Evolutionary conservation across 768 basidiomycete species (phyloP).

Genomic region (Myochromella boudieri): DNA sequence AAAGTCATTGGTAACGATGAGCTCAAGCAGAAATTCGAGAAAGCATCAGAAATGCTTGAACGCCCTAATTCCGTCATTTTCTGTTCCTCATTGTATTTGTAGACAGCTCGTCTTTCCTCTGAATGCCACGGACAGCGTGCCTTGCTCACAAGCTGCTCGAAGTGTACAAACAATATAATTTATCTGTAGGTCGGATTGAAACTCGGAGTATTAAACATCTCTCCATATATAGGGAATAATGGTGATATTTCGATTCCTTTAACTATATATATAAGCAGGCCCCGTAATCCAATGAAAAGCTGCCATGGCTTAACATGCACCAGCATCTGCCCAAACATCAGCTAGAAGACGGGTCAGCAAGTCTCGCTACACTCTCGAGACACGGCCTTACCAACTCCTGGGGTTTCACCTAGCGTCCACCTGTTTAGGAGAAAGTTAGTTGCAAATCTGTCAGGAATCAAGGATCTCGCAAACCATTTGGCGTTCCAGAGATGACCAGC

Average conservation of each 20-base stretch:
- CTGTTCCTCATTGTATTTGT: conserved; percentile 83
- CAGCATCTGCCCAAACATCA: conserved; percentile 54
- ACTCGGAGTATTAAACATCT: too few species aligned
- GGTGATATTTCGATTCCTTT: too few species aligned
- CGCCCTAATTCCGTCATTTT: conserved; percentile 93
- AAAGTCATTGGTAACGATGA: conserved; percentile 97
- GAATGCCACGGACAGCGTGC: background rate
- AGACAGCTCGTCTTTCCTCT: conserved; percentile 12
- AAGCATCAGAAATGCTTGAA: conserved; percentile 89
- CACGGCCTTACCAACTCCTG: conserved; percentile 44
- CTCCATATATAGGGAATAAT: too few species aligned
- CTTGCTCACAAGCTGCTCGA: background rate
- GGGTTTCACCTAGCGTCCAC: conserved; percentile 60
- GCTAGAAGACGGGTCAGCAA: conserved; percentile 28
- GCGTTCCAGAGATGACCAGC: conserved; percentile 58
- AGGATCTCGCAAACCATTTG: conserved; percentile 37
- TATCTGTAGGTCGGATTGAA: too few species aligned
- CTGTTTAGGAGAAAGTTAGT: conserved; percentile 9
- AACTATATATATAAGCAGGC: too few species aligned
- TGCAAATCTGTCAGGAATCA: background rate
- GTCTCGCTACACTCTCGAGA: background rate
- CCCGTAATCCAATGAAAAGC: too few species aligned
- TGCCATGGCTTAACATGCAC: conserved; percentile 46
- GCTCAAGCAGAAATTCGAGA: conserved; percentile 91
- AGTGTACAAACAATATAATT: too few species aligned